Evolutionary conservation across 73 alveolate species (phyloP).

Genomic region (Blepharisma stoltei): DNA sequence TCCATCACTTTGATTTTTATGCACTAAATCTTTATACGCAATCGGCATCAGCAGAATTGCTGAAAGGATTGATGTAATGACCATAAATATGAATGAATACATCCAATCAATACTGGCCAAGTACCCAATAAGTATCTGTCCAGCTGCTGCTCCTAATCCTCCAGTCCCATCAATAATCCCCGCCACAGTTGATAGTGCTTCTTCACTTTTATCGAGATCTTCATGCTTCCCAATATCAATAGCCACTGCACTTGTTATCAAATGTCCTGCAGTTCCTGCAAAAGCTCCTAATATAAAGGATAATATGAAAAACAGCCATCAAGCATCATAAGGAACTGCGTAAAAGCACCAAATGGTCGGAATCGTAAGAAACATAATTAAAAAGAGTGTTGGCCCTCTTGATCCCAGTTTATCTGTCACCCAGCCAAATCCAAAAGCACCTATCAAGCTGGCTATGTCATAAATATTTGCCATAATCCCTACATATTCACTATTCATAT

Average conservation of each 20-base stretch:
- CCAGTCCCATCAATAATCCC: constrained; percentile 29
- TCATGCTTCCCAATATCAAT: not conserved
- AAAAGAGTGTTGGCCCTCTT: not conserved
- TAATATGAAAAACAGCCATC: not conserved
- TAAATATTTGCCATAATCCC: constrained; percentile 9
- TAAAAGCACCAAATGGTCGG: not conserved
- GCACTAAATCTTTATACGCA: too few relatives aligned
- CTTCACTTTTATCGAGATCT: not conserved
- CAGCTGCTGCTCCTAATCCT: constrained; percentile 23
- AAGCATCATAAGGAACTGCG: not conserved
- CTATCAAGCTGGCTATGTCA: not conserved
- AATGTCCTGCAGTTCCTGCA: not conserved
- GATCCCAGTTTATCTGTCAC: constrained; percentile 2
- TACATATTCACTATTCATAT: not conserved
- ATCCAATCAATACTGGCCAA: not conserved
- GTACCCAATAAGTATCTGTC: constrained; percentile 23
- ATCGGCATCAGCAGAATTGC: too few relatives aligned
- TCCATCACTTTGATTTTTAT: too few relatives aligned
- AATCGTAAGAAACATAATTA: not conserved
- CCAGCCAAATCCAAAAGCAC: not conserved
- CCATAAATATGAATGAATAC: not conserved
- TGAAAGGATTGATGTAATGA: too few relatives aligned
- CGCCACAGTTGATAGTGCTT: not conserved
- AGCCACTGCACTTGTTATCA: constrained; percentile 11
- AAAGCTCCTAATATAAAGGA: not conserved